phyloP scores from a whole-genome alignment of 2,329 filamentous ascomycete species.

The Neofusicoccum sp. region DNA sequence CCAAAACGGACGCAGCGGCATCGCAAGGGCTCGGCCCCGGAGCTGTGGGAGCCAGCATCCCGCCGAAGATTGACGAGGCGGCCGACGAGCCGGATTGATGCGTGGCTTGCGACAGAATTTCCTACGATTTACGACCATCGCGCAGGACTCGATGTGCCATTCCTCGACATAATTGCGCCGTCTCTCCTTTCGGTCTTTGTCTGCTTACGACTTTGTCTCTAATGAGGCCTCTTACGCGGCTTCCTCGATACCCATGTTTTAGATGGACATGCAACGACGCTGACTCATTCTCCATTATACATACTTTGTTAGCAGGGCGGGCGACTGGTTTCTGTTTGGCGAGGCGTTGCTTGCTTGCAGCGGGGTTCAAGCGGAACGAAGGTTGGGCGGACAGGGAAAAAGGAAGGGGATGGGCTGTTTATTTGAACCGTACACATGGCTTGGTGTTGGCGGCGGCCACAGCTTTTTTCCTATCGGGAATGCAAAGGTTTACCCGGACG shows the following conservation, averaged over 20 bases:
- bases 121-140: constrained; percentile 7
- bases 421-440: constrained; percentile 8
- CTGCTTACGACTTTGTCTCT: constrained; percentile 14
- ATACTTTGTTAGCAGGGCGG: constrained; percentile 18
- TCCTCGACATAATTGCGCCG: constrained; percentile 13
- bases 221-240: constrained; percentile 17
- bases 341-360: constrained; percentile 15
- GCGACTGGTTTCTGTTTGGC: constrained; percentile 9
- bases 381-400: constrained; percentile 2
- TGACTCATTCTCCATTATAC: constrained; percentile 15
- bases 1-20: constrained; percentile 35
- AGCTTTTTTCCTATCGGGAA: background rate
- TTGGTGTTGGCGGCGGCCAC: background rate
- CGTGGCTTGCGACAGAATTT: no score
- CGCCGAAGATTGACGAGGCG: constrained; percentile 51
- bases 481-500: constrained; percentile 3
- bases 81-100: constrained; percentile 35
- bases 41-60: constrained; percentile 36
- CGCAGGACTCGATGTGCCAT: constrained; percentile 17
- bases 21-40: constrained; percentile 33
- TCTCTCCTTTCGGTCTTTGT: constrained; percentile 12
- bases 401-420: background rate
- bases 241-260: constrained; percentile 23
- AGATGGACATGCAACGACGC: constrained; percentile 21
- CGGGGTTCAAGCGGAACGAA: background rate